Base-by-base conservation (phyloP, 495 filamentous ascomycete species). In the Neurospora hispaniola region DNA sequence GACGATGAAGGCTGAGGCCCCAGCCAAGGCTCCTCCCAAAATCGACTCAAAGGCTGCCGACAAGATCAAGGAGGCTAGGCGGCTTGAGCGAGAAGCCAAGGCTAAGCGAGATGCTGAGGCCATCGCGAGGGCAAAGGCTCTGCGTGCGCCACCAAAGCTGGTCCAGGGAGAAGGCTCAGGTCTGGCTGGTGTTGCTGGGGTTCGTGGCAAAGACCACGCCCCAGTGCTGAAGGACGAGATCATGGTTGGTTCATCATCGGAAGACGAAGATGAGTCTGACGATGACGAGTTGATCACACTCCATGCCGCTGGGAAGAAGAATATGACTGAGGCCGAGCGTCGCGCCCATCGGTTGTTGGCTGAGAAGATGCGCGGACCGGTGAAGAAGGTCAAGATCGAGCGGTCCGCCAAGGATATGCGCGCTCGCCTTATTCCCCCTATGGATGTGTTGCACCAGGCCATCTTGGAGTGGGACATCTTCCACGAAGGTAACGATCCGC, bases 391-490 rank as follows among this genome's bases (percentile, higher is more conserved):
- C 69, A 92, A 91, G 78, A 85, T 92, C 18, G 81, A 89, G 66
- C 87, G 95, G 40, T 94, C 93, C 31, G 88, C 90, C 3, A 95
- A 94, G 78, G 96, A 98, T 80, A 94, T 97, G 90, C 91, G 96
- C 72, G 96, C 96, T 69, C 90, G 96, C 69, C 83, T 99, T 70
- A 90, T 94, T 35, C 96, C 96, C 9, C 93, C 97, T 76, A 90
- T 99, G 79, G 90, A 94, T 40, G 84, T 88, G 8, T 84, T 99
- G 40, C 96, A 98, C 76, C 91, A 91, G 69, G 88, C 89, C 11
- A 92, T 99, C 39, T 89, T 99, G 10, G 85, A 91, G 70, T 99
- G 96, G 96, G 92, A 99, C 74, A 96, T 93, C 76, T 98, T 96
- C 78, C 92, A 96, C 74, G 84, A 86, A 41, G 93, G 93, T 42